Evolutionary conservation across 495 filamentous ascomycete genomes (phyloP).

Genomic region (Xeromyces bisporus): DNA sequence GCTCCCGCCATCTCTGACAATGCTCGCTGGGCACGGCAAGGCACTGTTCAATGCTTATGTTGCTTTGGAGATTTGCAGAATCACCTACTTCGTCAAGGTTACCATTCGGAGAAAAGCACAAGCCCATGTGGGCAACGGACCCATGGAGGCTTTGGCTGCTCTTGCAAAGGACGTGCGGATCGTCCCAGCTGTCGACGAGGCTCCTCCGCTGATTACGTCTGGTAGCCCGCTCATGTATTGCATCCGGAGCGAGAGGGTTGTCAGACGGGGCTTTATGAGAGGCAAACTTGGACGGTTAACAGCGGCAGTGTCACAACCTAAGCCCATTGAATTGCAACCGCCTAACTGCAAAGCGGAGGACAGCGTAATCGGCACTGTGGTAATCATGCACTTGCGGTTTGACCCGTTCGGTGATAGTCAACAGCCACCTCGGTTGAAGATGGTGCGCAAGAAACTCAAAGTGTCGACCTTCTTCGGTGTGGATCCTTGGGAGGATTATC

Average conservation of each 20-base stretch:
- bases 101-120: conserved; percentile 23
- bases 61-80: conserved; percentile 59
- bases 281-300: conserved; percentile 58
- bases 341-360: conserved; percentile 27
- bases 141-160: conserved; percentile 29
- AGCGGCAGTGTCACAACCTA: conserved; percentile 58
- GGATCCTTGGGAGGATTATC: conserved; percentile 38
- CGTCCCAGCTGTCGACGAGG: conserved; percentile 56
- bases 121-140: conserved; percentile 12
- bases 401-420: conserved; percentile 46
- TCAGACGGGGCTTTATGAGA: conserved; percentile 65
- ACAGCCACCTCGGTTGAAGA: conserved; percentile 49
- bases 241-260: conserved; percentile 54
- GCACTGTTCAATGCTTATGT: conserved; percentile 58
- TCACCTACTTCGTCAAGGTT: conserved; percentile 58
- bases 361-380: conserved; percentile 50
- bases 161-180: conserved; percentile 50
- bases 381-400: conserved; percentile 56
- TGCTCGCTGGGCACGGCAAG: conserved; percentile 32
- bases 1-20: conserved; percentile 60
- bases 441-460: conserved; percentile 52
- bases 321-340: conserved; percentile 40
- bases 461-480: conserved; percentile 57
- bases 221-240: conserved; percentile 45
- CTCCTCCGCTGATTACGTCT: conserved; percentile 54